Percentiles rank a stretch among this genome's conserved stretches.
Evolutionary conservation across 495 filamentous ascomycete species (phyloP).

Genomic region (Penicillium ochrochloron): DNA sequence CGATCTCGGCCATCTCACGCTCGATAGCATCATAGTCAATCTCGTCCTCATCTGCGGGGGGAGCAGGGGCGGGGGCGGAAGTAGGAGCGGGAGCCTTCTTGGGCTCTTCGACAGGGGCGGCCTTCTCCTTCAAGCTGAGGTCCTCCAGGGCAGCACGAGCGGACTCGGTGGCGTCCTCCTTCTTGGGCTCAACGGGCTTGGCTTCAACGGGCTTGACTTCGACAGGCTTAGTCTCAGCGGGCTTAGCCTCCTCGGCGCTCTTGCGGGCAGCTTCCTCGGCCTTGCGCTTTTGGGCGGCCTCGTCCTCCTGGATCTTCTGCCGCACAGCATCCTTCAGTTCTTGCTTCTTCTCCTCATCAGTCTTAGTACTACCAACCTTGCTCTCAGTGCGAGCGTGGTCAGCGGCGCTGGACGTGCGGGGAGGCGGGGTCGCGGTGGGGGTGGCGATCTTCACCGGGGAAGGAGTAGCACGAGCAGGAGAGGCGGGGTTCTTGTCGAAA

Average conservation of each 20-base stretch:
- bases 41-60: conserved; percentile 45
- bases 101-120: conserved; percentile 39
- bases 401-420: conserved; percentile 55
- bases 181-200: conserved; percentile 47
- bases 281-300: conserved; percentile 56
- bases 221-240: conserved; percentile 32
- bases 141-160: conserved; percentile 40
- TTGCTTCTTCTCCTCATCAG: conserved; percentile 70
- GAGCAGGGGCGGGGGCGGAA: conserved; percentile 19
- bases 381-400: conserved; percentile 65
- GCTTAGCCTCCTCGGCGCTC: conserved; percentile 51
- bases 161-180: conserved; percentile 44
- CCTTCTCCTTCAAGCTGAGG: conserved; percentile 47
- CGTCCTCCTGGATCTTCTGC: conserved; percentile 60
- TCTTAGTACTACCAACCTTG: conserved; percentile 56
- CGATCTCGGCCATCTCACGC: conserved; percentile 55
- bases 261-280: conserved; percentile 55
- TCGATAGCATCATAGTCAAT: conserved; percentile 58
- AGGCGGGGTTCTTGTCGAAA: conserved; percentile 60
- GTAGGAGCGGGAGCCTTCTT: conserved; percentile 31
- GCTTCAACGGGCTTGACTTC: conserved; percentile 37
- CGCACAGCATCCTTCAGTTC: conserved; percentile 71
- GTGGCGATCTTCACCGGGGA: conserved; percentile 66
- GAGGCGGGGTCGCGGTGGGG: conserved; percentile 67
- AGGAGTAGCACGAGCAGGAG: conserved; percentile 58